phyloP scores from a whole-genome alignment of 441 rosid species.

The Populus hybrid region DNA sequence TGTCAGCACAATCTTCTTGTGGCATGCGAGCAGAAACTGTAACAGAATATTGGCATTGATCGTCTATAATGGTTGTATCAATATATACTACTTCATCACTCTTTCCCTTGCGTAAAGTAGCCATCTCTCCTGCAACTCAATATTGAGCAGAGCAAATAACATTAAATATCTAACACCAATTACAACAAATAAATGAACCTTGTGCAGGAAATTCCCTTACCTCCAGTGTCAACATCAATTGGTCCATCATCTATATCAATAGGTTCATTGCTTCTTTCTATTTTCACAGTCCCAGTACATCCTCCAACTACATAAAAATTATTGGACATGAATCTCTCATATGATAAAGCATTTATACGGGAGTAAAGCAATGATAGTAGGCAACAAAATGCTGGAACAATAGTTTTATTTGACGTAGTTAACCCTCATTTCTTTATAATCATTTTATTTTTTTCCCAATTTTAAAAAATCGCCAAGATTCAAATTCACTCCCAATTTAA shows the following conservation, averaged over 20 bases:
- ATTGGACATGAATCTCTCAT: neutral
- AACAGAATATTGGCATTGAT: neutral
- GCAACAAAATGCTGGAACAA: neutral
- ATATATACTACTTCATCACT: conserved; percentile 16
- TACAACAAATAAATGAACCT: neutral
- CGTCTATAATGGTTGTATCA: conserved; percentile 14
- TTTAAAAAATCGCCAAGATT: no score
- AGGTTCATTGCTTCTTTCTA: conserved; percentile 6
- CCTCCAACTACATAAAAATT: conserved; percentile 23
- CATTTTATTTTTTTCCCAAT: no score
- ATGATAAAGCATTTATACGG: conserved; percentile 4
- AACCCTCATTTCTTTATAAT: neutral
- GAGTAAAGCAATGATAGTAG: neutral
- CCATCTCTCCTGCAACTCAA: conserved; percentile 7
- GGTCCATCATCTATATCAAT: conserved; percentile 14
- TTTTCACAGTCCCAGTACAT: conserved; percentile 14
- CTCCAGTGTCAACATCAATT: conserved; percentile 4
- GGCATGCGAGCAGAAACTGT: conserved; percentile 8
- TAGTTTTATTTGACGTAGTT: neutral
- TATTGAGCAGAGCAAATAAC: neutral
- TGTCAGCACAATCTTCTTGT: conserved; percentile 14
- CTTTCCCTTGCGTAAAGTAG: conserved; percentile 5
- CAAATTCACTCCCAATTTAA: no score
- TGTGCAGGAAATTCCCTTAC: conserved; percentile 3
- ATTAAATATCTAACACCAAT: conserved; percentile 1